These are phyloP conservation scores for Chlorella sp. DNA, from an alignment of 139 green algal species.

Conservation along the genomic window DNA sequence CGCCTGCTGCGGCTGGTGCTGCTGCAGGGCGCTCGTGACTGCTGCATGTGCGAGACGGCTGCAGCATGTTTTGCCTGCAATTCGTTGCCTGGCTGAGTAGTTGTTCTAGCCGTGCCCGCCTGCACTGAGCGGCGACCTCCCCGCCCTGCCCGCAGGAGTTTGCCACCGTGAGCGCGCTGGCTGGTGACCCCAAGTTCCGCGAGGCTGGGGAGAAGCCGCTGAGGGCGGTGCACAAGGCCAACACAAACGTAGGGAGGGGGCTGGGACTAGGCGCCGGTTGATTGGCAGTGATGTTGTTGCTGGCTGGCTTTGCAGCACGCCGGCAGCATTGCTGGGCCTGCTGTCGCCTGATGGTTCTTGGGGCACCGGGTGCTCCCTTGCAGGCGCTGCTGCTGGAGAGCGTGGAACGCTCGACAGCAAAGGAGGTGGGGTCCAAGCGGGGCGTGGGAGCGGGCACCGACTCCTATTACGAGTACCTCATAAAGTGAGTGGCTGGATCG, in stretches of 20 bases:
- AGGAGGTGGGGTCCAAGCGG: conserved; percentile 13
- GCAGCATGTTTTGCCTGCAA: not conserved
- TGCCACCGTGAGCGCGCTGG: conserved; percentile 61
- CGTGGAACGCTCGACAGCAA: not conserved
- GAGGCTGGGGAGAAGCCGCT: conserved; percentile 39
- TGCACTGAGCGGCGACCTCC: too few relatives aligned
- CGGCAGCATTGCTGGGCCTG: too few relatives aligned
- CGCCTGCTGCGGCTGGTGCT: not conserved
- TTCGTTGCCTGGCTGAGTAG: not conserved
- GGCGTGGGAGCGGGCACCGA: conserved; percentile 44
- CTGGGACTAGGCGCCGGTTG: too few relatives aligned
- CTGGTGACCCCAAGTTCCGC: conserved; percentile 56
- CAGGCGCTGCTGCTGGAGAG: conserved; percentile 11
- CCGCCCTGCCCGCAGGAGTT: conserved; percentile 70
- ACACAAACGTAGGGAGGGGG: conserved; percentile 1
- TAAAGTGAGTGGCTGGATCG: not conserved
- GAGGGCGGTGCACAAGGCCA: conserved; percentile 18
- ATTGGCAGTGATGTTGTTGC: not conserved
- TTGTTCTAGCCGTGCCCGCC: not conserved
- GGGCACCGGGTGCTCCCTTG: not conserved
- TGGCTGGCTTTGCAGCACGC: not conserved
- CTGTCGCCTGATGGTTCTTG: too few relatives aligned
- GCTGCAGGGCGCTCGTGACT: too few relatives aligned
- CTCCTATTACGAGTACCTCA: conserved; percentile 51
- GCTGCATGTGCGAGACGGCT: too few relatives aligned